A percentile compares a stretch with the other conserved stretches of the same genome.
phyloP scores from a whole-genome alignment of 768 basidiomycete genomes.

The Paxillus involutus region DNA sequence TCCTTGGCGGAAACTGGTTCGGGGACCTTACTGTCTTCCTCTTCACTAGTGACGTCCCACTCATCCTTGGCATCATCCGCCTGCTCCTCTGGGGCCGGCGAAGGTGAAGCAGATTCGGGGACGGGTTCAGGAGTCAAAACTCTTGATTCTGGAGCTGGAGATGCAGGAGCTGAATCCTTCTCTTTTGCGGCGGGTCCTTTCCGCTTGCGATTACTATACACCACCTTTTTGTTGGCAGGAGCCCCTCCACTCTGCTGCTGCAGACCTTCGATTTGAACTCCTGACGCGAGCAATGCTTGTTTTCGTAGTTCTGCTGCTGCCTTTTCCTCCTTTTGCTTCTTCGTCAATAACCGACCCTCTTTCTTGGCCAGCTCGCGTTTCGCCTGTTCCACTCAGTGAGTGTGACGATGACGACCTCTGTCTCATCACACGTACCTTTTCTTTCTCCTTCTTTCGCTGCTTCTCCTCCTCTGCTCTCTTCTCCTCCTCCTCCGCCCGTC shows the following conservation, averaged over 20 bases:
- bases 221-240: slow-evolving; percentile 62
- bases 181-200: slow-evolving; percentile 55
- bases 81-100: slow-evolving; percentile 27
- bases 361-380: slow-evolving; percentile 90
- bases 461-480: slow-evolving; percentile 79
- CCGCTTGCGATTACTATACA: slow-evolving; percentile 85
- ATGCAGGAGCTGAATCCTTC: slow-evolving; percentile 29
- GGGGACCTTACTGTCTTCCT: slow-evolving; percentile 31
- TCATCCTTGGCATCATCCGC: slow-evolving; percentile 45
- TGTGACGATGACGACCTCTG: background rate
- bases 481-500: slow-evolving; percentile 73
- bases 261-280: slow-evolving; percentile 87
- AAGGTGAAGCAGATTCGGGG: slow-evolving; percentile 24
- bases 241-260: slow-evolving; percentile 53
- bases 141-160: slow-evolving; percentile 54
- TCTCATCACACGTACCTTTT: slow-evolving; percentile 54
- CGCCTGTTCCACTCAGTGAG: slow-evolving; percentile 46
- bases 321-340: slow-evolving; percentile 94
- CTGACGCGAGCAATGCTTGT: slow-evolving; percentile 87
- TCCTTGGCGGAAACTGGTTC: slow-evolving; percentile 42
- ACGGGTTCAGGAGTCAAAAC: slow-evolving; percentile 41
- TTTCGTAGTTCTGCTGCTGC: slow-evolving; percentile 88
- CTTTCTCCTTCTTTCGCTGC: slow-evolving; percentile 82
- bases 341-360: slow-evolving; percentile 93
- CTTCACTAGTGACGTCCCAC: slow-evolving; percentile 52